Percentiles rank a stretch among this genome's conserved stretches.
Evolutionary conservation across 441 rosid species (phyloP).

Genomic region (Erodium trifolium): DNA sequence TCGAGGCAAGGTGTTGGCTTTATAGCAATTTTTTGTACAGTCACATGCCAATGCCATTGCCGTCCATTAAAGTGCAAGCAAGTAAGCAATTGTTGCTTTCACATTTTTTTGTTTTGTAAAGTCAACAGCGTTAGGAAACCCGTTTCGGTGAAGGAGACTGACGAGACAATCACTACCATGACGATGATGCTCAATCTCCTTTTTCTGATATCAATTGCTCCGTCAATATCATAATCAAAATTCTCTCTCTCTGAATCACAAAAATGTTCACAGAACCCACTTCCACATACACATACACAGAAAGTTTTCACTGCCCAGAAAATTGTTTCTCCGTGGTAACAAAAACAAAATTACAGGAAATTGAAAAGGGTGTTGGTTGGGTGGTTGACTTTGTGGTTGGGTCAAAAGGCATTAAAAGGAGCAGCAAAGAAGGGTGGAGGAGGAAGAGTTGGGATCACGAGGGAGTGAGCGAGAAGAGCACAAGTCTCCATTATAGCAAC

Average conservation of each 20-base stretch:
- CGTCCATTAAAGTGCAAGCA: conserved; percentile 3
- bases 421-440: not conserved
- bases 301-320: no score
- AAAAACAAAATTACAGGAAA: no score
- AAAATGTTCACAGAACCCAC: not conserved
- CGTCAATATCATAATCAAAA: not conserved
- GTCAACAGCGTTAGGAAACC: conserved; percentile 6
- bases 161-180: not conserved
- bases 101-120: conserved; percentile 1
- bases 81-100: conserved; percentile 1
- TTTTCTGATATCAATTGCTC: not conserved
- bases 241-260: not conserved
- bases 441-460: not conserved
- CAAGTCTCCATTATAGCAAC: conserved; percentile 1
- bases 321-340: no score
- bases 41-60: not conserved
- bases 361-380: not conserved
- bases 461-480: not conserved
- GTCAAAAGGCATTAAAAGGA: not conserved
- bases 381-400: not conserved
- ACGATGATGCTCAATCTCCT: not conserved
- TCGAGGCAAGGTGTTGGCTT: not conserved
- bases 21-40: not conserved
- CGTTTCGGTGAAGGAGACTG: conserved; percentile 1
- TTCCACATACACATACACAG: not conserved